Base-by-base conservation (phyloP, 202 grass and related monocot genomes). In the Alloteropsis angusta region DNA sequence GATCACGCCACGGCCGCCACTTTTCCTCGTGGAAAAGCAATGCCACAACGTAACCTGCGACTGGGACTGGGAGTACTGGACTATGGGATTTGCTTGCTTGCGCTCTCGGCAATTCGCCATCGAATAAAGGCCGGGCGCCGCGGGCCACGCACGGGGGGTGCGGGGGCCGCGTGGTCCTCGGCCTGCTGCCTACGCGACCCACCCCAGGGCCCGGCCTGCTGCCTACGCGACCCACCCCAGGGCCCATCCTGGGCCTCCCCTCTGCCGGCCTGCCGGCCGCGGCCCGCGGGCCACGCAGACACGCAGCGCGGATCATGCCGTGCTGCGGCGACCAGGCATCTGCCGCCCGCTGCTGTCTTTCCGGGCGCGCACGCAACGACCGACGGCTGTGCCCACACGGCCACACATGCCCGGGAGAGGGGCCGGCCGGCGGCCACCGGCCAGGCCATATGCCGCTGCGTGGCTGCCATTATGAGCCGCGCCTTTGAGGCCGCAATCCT, bases 1-100 rank as follows among this genome's bases (percentile, higher is more conserved):
- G 63, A 79, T 79, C 77, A 79, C 63, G 77, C 77, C 77, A 45
- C 17, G 26, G 49, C 65, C 23, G 39, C 65, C 4, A 18, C 64
- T 69, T 60, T 68, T 45, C 50, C 72, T 55, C 71, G 75, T 65
- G 55, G 82, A 87, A 90, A 90, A 84, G 88, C 19, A 77, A 78
- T 82, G 85, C 53, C 64, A 12, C 54, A 30, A 30, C 28, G 28
- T 30, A 30, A 30, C 28, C 28, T 30, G 28, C 2, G 28, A 30
- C 65, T 43, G 54, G 57, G n/a, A n/a, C n/a, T n/a, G n/a, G n/a
- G n/a, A n/a, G n/a, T n/a, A 45, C 52, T 45, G 44, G 39, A 30
- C 28, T 30, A n/a, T 19, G 35, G 21, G 74, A 28, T 30, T 63
- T 47, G 78, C 26, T 63, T 47, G 78, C 63, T 57, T 41, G 69